Percentiles rank a stretch among this genome's conserved stretches.
Evolutionary conservation across 2,329 filamentous ascomycete genomes (phyloP).

Genomic region (Triangularia verruculosa): DNA sequence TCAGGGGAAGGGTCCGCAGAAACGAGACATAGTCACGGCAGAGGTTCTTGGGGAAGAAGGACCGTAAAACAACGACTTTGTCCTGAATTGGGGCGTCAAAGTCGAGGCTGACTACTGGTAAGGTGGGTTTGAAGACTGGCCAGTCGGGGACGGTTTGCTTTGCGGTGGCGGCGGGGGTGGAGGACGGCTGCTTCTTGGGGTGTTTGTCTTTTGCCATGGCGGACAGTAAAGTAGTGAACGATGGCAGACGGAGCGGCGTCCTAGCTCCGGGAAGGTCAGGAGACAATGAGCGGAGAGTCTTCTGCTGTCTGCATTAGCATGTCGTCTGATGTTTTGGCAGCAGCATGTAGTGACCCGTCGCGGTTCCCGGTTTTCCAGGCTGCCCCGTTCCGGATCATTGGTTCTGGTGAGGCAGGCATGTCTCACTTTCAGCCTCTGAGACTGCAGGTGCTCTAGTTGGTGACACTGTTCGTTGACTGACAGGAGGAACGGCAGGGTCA

Average conservation of each 20-base stretch:
- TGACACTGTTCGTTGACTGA: background rate
- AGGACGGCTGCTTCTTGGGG: slow-evolving; percentile 14
- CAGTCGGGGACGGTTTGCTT: slow-evolving; percentile 45
- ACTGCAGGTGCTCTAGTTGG: background rate
- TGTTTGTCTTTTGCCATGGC: slow-evolving; percentile 29
- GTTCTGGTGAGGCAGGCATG: background rate
- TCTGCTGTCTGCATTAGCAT: background rate
- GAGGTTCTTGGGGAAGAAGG: slow-evolving; percentile 70
- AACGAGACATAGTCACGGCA: slow-evolving; percentile 76
- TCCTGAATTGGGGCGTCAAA: slow-evolving; percentile 53
- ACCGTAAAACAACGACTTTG: slow-evolving; percentile 71
- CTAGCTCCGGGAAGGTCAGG: background rate
- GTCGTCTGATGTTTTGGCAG: background rate
- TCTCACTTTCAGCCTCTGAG: background rate
- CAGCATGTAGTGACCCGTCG: background rate
- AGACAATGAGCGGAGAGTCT: background rate
- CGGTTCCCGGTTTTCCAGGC: background rate
- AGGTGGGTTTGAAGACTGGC: slow-evolving; percentile 67
- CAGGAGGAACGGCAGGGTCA: background rate
- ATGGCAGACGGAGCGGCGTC: background rate
- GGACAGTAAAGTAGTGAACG: background rate
- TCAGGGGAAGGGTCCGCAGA: slow-evolving; percentile 64
- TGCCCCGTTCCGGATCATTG: background rate
- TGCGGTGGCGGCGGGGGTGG: slow-evolving; percentile 20
- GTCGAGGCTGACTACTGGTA: slow-evolving; percentile 62